Percentiles rank a stretch among this genome's conserved stretches.
phyloP scores from a whole-genome alignment of 106 monocot genomes.

The Allium cepa region DNA sequence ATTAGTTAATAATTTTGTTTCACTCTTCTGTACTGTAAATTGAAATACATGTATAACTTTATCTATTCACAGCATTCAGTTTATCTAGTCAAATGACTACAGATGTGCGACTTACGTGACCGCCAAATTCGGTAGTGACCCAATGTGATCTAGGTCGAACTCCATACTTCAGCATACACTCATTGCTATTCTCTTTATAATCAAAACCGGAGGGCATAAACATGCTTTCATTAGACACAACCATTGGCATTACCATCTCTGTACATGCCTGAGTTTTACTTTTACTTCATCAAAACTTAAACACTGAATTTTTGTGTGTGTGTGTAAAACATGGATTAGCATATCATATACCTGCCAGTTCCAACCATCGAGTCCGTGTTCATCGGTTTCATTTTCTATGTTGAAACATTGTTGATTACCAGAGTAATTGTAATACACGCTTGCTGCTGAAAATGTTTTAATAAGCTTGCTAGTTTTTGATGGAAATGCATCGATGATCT shows the following conservation, averaged over 20 bases:
- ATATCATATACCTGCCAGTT: constrained; percentile 60
- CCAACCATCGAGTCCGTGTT: constrained; percentile 80
- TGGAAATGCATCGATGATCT: constrained; percentile 64
- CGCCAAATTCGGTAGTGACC: constrained; percentile 88
- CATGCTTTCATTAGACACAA: constrained; percentile 59
- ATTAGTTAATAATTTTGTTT: no score
- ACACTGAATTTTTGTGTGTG: no score
- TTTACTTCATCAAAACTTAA: neutral
- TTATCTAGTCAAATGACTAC: no score
- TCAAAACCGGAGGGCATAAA: constrained; percentile 50
- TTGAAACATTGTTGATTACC: constrained; percentile 47
- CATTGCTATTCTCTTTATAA: constrained; percentile 24
- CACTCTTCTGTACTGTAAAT: no score
- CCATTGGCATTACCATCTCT: constrained; percentile 97
- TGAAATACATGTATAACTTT: neutral
- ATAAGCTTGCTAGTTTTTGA: constrained; percentile 24
- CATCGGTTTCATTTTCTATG: constrained; percentile 39
- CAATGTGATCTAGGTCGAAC: constrained; percentile 68
- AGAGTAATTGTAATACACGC: constrained; percentile 73
- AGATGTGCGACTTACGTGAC: constrained; percentile 34
- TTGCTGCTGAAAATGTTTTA: constrained; percentile 72
- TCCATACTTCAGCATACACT: constrained; percentile 40
- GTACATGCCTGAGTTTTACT: constrained; percentile 52
- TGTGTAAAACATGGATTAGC: neutral
- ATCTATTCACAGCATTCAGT: no score